These are phyloP conservation scores for Carex pumila DNA, from an alignment of 176 grass and related monocot species.

Conservation along the genomic window DNA sequence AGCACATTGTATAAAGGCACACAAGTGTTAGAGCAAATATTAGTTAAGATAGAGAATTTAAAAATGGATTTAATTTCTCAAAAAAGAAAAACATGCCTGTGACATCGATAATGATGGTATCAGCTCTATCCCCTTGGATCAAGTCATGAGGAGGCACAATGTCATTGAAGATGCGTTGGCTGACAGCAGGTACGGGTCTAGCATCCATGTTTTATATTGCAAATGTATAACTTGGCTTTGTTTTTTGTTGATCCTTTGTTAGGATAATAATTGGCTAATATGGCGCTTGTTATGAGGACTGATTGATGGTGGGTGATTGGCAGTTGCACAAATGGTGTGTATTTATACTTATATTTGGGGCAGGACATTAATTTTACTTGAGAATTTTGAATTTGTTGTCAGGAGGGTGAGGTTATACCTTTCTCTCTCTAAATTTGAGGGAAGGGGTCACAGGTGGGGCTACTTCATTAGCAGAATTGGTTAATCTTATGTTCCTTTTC, in stretches of 20 bases:
- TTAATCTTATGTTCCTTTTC: background rate
- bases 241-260: background rate
- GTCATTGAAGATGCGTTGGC: conserved; percentile 35
- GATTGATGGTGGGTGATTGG: background rate
- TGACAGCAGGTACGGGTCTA: background rate
- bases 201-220: background rate
- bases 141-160: conserved; percentile 41
- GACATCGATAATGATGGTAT: conserved; percentile 47
- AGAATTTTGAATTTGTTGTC: conserved; percentile 4
- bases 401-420: conserved; percentile 10
- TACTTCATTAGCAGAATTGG: background rate
- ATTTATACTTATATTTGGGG: background rate
- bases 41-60: background rate
- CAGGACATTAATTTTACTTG: background rate
- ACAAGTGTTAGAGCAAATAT: background rate
- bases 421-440: background rate
- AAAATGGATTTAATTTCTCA: background rate
- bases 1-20: background rate
- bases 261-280: background rate
- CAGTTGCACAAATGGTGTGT: background rate
- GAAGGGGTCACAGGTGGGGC: background rate
- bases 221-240: background rate
- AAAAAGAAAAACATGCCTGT: conserved; percentile 25
- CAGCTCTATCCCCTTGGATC: conserved; percentile 6
- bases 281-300: background rate